Conservation (phyloP, 139 green algal species). For the Coelastrella sp. region DNA sequence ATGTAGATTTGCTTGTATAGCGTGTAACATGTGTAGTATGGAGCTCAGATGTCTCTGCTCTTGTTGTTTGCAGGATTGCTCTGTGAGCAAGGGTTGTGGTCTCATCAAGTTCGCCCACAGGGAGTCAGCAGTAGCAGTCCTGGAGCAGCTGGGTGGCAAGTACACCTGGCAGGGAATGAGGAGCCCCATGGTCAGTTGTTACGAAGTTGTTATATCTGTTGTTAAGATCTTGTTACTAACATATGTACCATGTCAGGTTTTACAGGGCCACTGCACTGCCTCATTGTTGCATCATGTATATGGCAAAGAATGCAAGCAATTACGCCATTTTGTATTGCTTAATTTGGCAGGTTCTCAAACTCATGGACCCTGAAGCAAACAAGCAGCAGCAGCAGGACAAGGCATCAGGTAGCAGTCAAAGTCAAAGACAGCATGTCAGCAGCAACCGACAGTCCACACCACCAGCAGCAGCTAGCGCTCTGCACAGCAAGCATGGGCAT, state of each 20-base stretch:
- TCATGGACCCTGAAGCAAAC: neutral
- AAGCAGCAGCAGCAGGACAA: neutral
- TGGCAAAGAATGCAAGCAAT: neutral
- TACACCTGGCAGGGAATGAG: neutral
- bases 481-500: too few species aligned
- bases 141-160: neutral
- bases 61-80: constrained; percentile 38
- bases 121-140: neutral
- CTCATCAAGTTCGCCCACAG: constrained; percentile 43
- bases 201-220: neutral
- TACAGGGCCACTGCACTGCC: too few species aligned
- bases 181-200: neutral
- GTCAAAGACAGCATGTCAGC: too few species aligned
- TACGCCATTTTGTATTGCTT: neutral
- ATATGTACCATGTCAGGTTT: neutral
- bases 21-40: too few species aligned
- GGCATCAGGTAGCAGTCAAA: too few species aligned
- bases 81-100: constrained; percentile 62
- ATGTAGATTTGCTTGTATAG: too few species aligned
- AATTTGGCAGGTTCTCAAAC: neutral
- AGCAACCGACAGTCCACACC: neutral
- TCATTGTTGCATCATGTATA: neutral
- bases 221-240: too few species aligned
- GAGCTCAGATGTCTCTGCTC: too few species aligned
- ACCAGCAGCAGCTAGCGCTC: neutral